Evolutionary conservation across 176 grass and related monocot genomes (phyloP).

Genomic region (Triticum turgidum): DNA sequence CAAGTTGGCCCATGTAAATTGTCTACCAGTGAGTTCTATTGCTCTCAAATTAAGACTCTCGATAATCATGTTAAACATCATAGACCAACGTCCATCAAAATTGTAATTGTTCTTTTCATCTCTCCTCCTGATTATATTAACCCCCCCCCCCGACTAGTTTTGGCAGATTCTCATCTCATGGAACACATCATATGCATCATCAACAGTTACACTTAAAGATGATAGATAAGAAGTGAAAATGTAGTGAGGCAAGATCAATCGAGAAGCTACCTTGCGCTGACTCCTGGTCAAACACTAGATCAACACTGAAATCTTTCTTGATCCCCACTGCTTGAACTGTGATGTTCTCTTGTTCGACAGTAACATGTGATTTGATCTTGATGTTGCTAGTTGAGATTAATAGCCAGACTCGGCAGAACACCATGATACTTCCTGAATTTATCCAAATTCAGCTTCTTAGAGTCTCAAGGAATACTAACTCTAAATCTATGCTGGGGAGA

Average conservation of each 20-base stretch:
- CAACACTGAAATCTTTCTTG: slow-evolving; percentile 72
- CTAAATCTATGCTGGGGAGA: neutral
- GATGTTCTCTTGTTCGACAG: slow-evolving; percentile 59
- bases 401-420: slow-evolving; percentile 71
- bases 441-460: slow-evolving; percentile 21
- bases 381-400: slow-evolving; percentile 32
- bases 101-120: too few relatives aligned
- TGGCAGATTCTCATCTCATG: neutral
- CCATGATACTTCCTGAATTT: slow-evolving; percentile 88
- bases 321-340: slow-evolving; percentile 50
- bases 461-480: slow-evolving; percentile 3
- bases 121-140: too few relatives aligned
- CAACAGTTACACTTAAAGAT: slow-evolving; percentile 10
- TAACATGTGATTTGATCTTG: slow-evolving; percentile 37
- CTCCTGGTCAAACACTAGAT: slow-evolving; percentile 63
- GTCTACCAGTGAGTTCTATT: too few relatives aligned
- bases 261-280: slow-evolving; percentile 74
- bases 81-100: too few relatives aligned
- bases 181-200: slow-evolving; percentile 64
- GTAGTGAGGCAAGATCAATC: neutral
- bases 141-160: too few relatives aligned
- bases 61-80: too few relatives aligned
- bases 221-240: neutral
- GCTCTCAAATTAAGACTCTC: too few relatives aligned
- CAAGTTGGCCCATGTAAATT: too few relatives aligned